Conservation (phyloP, 768 basidiomycete species). For the Lepiota brunneoincarnata region DNA sequence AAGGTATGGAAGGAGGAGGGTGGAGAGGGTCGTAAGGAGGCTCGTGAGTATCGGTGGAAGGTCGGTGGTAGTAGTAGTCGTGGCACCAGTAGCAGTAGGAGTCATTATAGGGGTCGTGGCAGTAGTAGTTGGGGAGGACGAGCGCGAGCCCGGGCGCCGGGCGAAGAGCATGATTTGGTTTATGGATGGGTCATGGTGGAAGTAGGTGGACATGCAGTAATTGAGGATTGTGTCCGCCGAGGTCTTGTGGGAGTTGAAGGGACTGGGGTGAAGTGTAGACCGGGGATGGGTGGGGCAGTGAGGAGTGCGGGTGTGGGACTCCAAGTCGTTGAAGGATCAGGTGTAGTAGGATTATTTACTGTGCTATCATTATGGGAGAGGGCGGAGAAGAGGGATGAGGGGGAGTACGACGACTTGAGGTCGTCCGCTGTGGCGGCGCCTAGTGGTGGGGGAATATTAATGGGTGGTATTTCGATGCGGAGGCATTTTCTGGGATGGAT, state of each 20-base stretch:
- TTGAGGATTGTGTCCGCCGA: slow-evolving; percentile 46
- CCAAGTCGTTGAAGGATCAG: not conserved
- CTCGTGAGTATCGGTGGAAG: slow-evolving; percentile 55
- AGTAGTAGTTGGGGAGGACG: slow-evolving; percentile 14
- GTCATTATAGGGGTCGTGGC: slow-evolving; percentile 4
- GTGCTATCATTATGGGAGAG: not conserved
- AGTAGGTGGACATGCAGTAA: slow-evolving; percentile 59
- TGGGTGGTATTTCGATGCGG: slow-evolving; percentile 14
- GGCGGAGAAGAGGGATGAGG: slow-evolving; percentile 13
- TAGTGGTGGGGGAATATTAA: not conserved
- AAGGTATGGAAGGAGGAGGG: slow-evolving; percentile 46
- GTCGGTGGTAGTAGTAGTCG: slow-evolving; percentile 20
- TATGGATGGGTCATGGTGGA: slow-evolving; percentile 35
- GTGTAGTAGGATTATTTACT: not conserved
- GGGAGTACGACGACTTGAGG: no score
- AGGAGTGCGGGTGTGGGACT: slow-evolving; percentile 4
- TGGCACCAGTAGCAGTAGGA: slow-evolving; percentile 18
- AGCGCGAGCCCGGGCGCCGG: slow-evolving; percentile 28
- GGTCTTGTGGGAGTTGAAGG: slow-evolving; percentile 44
- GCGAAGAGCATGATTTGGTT: slow-evolving; percentile 92
- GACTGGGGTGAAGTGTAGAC: slow-evolving; percentile 61
- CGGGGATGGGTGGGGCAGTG: slow-evolving; percentile 55
- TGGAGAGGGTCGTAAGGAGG: slow-evolving; percentile 51
- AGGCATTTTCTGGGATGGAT: slow-evolving; percentile 11
- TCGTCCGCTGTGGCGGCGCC: no score